A percentile compares a stretch with the other conserved stretches of the same genome.
phyloP scores from a whole-genome alignment of 2,329 filamentous ascomycete species.

The Pseudogymnoascus verrucosus region DNA sequence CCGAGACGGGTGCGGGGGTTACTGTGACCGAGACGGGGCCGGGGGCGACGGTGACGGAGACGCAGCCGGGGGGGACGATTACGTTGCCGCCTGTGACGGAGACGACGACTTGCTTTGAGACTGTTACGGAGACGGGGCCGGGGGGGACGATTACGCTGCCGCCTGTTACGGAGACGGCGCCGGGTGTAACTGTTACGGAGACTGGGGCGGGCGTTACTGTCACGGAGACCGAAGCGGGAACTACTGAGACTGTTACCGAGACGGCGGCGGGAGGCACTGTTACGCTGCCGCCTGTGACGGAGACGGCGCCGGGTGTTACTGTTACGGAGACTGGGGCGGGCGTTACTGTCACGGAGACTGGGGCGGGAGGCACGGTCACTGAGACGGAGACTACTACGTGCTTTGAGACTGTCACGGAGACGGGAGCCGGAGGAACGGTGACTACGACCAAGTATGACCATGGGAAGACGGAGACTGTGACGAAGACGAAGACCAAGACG shows the following conservation, averaged over 20 bases:
- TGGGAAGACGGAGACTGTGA: neutral
- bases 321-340: neutral
- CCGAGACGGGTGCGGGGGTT: no score
- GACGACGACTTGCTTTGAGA: neutral
- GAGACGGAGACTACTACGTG: neutral
- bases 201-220: neutral
- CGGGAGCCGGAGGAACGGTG: neutral
- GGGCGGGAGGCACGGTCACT: no score
- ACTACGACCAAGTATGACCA: no score
- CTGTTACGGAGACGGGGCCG: neutral
- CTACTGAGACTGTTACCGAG: constrained; percentile 13
- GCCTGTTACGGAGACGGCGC: neutral
- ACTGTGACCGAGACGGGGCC: no score
- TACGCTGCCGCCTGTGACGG: neutral
- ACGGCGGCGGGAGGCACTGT: neutral
- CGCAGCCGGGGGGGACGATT: neutral
- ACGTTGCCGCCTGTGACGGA: no score
- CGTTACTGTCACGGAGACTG: neutral
- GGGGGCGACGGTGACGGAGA: neutral
- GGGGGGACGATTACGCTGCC: neutral
- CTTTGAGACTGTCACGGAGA: neutral
- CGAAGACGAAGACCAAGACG: neutral
- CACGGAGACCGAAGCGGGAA: neutral
- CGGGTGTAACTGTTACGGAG: no score
- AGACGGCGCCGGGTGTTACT: no score